A percentile compares a stretch with the other conserved stretches of the same genome.
These are phyloP conservation scores for Amorphotheca resinae DNA, from an alignment of 495 filamentous ascomycete genomes.

Conservation along the genomic window DNA sequence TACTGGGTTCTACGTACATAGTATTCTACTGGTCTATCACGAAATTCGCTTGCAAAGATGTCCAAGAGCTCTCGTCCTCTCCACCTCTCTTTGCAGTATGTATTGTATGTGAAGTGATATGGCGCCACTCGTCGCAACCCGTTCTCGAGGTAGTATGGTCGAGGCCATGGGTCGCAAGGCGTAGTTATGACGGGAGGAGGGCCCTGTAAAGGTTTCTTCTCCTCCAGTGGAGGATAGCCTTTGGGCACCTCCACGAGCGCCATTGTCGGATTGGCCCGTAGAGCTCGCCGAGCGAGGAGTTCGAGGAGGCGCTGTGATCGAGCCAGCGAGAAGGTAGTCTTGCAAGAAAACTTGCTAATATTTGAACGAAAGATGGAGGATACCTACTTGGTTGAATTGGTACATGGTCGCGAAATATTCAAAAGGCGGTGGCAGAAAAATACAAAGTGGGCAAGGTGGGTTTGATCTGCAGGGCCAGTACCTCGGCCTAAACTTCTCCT, in stretches of 20 bases:
- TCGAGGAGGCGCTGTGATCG: constrained; percentile 46
- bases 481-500: too few relatives aligned
- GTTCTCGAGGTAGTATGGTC: constrained; percentile 66
- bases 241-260: constrained; percentile 38
- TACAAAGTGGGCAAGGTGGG: too few relatives aligned
- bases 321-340: constrained; percentile 34
- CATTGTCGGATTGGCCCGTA: constrained; percentile 37
- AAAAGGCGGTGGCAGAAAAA: neutral
- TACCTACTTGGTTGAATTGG: too few relatives aligned
- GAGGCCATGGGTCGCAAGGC: constrained; percentile 53
- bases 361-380: neutral
- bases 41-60: constrained; percentile 73
- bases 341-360: constrained; percentile 1
- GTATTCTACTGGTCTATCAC: constrained; percentile 76
- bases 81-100: constrained; percentile 84
- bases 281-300: constrained; percentile 44
- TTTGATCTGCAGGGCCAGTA: too few relatives aligned
- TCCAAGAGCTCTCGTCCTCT: constrained; percentile 61
- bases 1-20: constrained; percentile 40
- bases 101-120: constrained; percentile 91
- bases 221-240: constrained; percentile 23
- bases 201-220: constrained; percentile 24
- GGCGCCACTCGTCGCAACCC: constrained; percentile 73
- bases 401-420: neutral
- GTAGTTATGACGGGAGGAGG: constrained; percentile 45